A percentile compares a stretch with the other conserved stretches of the same genome.
Conservation (phyloP, 805 yeast species). For the Maudiozyma serrabonitensis region DNA sequence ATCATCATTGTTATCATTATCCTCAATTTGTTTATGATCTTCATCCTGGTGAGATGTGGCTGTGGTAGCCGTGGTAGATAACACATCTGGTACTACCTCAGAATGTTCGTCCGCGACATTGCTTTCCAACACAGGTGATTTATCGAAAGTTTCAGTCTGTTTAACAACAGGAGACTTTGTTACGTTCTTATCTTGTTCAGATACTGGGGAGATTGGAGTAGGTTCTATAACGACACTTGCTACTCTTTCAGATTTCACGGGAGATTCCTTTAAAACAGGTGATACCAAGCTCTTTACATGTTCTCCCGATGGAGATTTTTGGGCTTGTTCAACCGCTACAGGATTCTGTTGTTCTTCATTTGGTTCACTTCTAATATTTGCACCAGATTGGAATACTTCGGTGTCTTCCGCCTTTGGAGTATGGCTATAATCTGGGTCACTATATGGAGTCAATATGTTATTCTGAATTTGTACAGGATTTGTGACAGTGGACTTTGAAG, state of each 20-base stretch:
- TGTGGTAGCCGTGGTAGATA: too few species aligned
- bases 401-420: constrained; percentile 5
- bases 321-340: background rate
- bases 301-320: too few species aligned
- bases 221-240: background rate
- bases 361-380: background rate
- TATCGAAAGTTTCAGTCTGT: too few species aligned
- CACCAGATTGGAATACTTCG: background rate
- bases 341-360: background rate
- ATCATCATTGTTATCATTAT: too few species aligned
- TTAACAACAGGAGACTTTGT: too few species aligned
- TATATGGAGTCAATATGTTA: constrained; percentile 24
- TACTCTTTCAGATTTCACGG: background rate
- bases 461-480: constrained; percentile 4
- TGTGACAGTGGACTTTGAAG: constrained; percentile 2
- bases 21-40: too few species aligned
- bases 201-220: background rate
- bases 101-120: too few species aligned
- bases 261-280: background rate
- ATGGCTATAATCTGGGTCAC: constrained; percentile 7
- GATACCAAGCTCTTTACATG: background rate
- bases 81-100: too few species aligned
- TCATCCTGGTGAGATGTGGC: too few species aligned
- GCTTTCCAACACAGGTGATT: too few species aligned
- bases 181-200: background rate